These are phyloP conservation scores for Aegle marmelos DNA, from an alignment of 345 rosid species.

Conservation along the genomic window DNA sequence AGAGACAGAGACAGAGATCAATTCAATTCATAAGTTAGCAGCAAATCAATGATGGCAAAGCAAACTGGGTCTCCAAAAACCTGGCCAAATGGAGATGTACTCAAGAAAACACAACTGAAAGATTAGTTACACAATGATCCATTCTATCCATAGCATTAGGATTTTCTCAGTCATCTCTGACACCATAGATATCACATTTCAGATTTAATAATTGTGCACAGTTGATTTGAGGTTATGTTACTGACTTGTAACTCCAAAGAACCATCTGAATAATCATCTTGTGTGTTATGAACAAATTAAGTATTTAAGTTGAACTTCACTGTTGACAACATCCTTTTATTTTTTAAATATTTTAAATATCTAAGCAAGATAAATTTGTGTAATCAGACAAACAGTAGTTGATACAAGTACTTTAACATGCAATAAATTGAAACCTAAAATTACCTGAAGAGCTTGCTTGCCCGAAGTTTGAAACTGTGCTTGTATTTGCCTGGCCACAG, in stretches of 20 bases:
- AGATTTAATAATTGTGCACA: not conserved
- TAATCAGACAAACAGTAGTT: not conserved
- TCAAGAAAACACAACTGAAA: not conserved
- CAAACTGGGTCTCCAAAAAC: not conserved
- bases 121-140: not conserved
- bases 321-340: not conserved
- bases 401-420: not conserved
- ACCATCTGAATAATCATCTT: not conserved
- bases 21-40: not conserved
- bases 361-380: not conserved
- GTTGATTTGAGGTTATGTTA: not conserved
- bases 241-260: not conserved
- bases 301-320: not conserved
- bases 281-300: not conserved
- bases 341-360: not conserved
- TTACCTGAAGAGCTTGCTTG: slow-evolving; percentile 78
- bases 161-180: not conserved
- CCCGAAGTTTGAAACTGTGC: slow-evolving; percentile 74
- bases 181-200: not conserved
- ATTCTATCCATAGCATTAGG: not conserved
- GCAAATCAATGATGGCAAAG: not conserved
- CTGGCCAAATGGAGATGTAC: not conserved
- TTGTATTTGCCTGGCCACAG: slow-evolving; percentile 69
- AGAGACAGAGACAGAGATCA: not conserved
- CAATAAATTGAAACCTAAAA: slow-evolving; percentile 8